Evolutionary conservation across 2,329 filamentous ascomycete species (phyloP).

Genomic region (Apiospora sp.): DNA sequence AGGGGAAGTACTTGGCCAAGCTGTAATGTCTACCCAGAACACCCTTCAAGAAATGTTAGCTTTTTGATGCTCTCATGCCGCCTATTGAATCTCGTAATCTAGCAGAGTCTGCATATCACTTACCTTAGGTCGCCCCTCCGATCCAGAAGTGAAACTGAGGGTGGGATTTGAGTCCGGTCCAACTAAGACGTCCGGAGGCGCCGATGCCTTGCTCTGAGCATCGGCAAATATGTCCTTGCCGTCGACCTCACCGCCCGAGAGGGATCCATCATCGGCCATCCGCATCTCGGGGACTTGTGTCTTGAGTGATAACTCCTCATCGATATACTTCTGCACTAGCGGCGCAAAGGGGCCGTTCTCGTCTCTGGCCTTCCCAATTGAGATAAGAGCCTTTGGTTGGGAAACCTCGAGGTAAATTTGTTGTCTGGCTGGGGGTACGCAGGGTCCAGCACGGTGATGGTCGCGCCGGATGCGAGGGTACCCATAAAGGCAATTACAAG

Average conservation of each 20-base stretch:
- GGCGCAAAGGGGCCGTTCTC: slow-evolving; percentile 67
- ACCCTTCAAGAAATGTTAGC: slow-evolving; percentile 51
- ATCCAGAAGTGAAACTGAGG: slow-evolving; percentile 76
- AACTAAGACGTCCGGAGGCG: slow-evolving; percentile 75
- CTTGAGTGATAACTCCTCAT: slow-evolving; percentile 75
- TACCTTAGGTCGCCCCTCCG: slow-evolving; percentile 77
- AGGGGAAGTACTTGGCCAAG: slow-evolving; percentile 85
- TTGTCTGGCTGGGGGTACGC: slow-evolving; percentile 83
- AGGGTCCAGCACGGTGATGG: slow-evolving; percentile 77
- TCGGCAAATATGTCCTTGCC: slow-evolving; percentile 73
- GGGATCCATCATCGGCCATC: slow-evolving; percentile 73
- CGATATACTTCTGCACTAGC: slow-evolving; percentile 69
- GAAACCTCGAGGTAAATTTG: slow-evolving; percentile 85
- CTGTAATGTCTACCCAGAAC: slow-evolving; percentile 88
- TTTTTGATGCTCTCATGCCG: background rate
- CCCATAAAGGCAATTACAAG: slow-evolving; percentile 80
- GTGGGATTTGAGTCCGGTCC: slow-evolving; percentile 87
- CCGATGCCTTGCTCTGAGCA: slow-evolving; percentile 67
- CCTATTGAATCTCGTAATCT: background rate
- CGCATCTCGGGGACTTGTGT: slow-evolving; percentile 77
- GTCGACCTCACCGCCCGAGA: slow-evolving; percentile 72
- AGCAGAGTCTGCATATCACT: background rate
- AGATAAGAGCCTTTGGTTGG: slow-evolving; percentile 74
- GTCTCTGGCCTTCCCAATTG: slow-evolving; percentile 75
- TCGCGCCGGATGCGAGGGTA: slow-evolving; percentile 67